Conservation (phyloP, 2,329 filamentous ascomycete genomes). For the Botrytis elliptica region DNA sequence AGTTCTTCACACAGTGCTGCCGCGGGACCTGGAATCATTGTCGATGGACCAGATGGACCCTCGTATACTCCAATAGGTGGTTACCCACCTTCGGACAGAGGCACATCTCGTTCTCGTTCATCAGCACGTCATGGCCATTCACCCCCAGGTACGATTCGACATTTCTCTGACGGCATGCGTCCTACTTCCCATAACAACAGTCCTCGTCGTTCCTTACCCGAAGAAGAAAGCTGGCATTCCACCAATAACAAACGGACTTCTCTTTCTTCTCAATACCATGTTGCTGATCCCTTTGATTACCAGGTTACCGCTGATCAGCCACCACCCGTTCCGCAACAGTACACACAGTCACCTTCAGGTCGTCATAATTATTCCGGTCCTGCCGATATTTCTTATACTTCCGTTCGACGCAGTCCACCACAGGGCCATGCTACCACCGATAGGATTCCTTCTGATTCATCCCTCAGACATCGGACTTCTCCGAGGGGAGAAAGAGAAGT, state of each 20-base stretch:
- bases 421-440: conserved; percentile 28
- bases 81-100: conserved; percentile 38
- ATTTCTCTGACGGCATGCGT: conserved; percentile 36
- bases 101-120: conserved; percentile 39
- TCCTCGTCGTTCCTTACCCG: conserved; percentile 43
- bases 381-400: conserved; percentile 40
- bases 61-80: conserved; percentile 48
- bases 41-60: conserved; percentile 49
- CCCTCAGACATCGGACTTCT: conserved; percentile 25
- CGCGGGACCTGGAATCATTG: conserved; percentile 46
- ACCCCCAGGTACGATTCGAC: conserved; percentile 30
- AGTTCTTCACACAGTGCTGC: conserved; percentile 33
- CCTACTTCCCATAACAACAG: conserved; percentile 42
- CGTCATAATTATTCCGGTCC: conserved; percentile 38
- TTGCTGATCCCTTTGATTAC: conserved; percentile 42
- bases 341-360: conserved; percentile 37
- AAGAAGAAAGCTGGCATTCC: conserved; percentile 48
- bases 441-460: conserved; percentile 31
- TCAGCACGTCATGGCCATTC: conserved; percentile 27
- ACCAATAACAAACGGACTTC: conserved; percentile 40
- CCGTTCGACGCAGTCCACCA: conserved; percentile 32
- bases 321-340: conserved; percentile 36
- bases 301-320: conserved; percentile 37
- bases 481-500: conserved; percentile 27
- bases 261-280: conserved; percentile 36